Base-by-base conservation (phyloP, 345 rosid genomes). In the Sisymbrium altissimum region DNA sequence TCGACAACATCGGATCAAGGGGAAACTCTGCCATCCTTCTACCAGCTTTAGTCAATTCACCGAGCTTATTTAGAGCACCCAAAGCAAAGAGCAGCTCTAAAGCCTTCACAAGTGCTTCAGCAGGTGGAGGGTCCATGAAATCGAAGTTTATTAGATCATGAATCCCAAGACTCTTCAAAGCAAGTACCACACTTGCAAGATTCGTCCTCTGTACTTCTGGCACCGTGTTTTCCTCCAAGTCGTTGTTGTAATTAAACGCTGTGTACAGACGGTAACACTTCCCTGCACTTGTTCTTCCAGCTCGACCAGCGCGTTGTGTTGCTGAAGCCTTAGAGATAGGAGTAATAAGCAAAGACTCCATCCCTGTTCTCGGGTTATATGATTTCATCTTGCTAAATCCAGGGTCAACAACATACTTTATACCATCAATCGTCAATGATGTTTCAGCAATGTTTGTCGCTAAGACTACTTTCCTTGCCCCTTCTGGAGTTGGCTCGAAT, bases 391-490 rank as follows among this genome's bases (percentile, higher is more conserved):
- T 92, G 81, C 88, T 85, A 80, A 90, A 95, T 14, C 99, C 99
- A 3, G 97, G 97, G 82, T 95, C 99, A 76, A 95, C 85, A 29
- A 94, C 97, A 75, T 89, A 94, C 80, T 81, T 88, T 64, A 94
- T 94, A 66, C 97, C 98, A 70, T 92, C 96, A 29, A 95, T 95
- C 9, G 97, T 95, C 67, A 95, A 76, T 25, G 99, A 95, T 50
- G 99, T 92, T 85, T 95, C 99, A 9, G 98, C 99, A 57, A 95
- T 95, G 78, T 95, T 95, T 73, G 99, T 95, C 2, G 99, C 97
- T 54, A 92, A 79, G 66, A 95, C 96, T 43, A 95, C 99, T 80
- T 95, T 95, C 27, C 97, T 89, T 25, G 97, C 99, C 52, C 96
- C 99, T 75, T 88, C 96, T 54, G 99, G 99, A 36, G 99, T 95